Evolutionary conservation across 1,284 basidiomycete genomes (phyloP), one percentile per base, ranked within the genome.

Genomic region (Fomitopsis schrenkii): DNA sequence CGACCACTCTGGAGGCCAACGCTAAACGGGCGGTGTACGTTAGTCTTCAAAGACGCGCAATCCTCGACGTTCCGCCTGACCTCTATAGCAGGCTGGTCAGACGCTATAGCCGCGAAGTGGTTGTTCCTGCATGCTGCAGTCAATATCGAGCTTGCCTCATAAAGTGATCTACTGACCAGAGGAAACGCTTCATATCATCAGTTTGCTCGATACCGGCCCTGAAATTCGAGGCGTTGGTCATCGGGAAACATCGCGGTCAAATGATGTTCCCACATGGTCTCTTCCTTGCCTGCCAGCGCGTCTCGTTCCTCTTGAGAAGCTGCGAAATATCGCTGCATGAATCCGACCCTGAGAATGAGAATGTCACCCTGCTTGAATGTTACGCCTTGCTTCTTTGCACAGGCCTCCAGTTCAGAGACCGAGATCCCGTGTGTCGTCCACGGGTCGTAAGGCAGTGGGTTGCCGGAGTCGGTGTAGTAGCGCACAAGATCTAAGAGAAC

Each of bases 31-130:
- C 5, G 9, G 28, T 17, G 12, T 9, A 14, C 6, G 28, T 50
- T 10, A 50, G 12, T 33, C 6, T 17, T 3, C 15, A 2, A 6
- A 5, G 3, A 33, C 14, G 10, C 28, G 14, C 12, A 14, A 12
- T 17, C 2, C 53, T 42, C 15, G 45, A 41, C 26, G 26, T 38
- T 22, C 30, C 48, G 33, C 12, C 40, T 45, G 61, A 86, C 87
- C 82, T 90, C 89, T 55, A 91, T 73, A 3, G 86, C 75, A n/a
- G 90, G 90, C 66, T 87, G 84, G 73, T 91, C 89, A 30, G 86
- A 88, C 3, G 87, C 88, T 44, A 90, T 71, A 3, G 89, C 88
- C 0, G 88, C 85, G 70, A 91, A 90, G 70, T 91, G 89, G 68
- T 90, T 88, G 73, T 91, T 80, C 90, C 89, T 90, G 66, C 30